Base-by-base conservation (phyloP, 352 stramenopile species). In the Phytophthora aleatoria region DNA sequence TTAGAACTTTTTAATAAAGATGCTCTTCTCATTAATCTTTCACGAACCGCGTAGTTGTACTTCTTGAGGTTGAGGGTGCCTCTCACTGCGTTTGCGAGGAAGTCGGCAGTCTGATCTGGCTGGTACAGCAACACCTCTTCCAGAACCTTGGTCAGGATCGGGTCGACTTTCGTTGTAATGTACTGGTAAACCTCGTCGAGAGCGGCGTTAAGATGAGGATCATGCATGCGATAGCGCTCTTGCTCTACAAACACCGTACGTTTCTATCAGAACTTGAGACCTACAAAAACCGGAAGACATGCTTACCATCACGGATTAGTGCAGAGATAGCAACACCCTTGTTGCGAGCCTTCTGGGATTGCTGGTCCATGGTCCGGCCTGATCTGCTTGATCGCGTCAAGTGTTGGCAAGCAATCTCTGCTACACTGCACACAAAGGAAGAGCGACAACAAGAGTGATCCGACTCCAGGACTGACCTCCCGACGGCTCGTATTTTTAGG, bases 121-220 rank as follows among this genome's bases (percentile, higher is more conserved):
- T 92, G 82, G 60, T 91, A 90, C 15, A 92, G 70, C 50, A 94
- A 55, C 15, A 86, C 79, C 36, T 90, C 64, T 58, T 94, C 85
- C 8, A 94, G 76, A 4, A 80, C 81, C 35, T 77, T 71, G 38
- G 58, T 82, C 47, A 94, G 61, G 30, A 92, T 55, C 0, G 81
- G 83, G 36, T 94, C 81, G 16, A 91, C 52, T 39, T 88, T 67
- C 61, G 84, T 82, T 11, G 76, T 76, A 48, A 91, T 89, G 63
- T 91, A 92, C 28, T 90, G 70, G 56, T 94, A 92, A 42, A 87
- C 66, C 15, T 79, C 76, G 3, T 90, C 61, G 5, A 94, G 63
- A 15, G 77, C 51, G 5, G 74, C 55, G 41, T 79, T 63, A 5
- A 92, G 77, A 27, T 77, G 56, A 5, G 77, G 61, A 36, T 94